Conservation (phyloP, 805 yeast genomes). For the Saturnispora besseyi region DNA sequence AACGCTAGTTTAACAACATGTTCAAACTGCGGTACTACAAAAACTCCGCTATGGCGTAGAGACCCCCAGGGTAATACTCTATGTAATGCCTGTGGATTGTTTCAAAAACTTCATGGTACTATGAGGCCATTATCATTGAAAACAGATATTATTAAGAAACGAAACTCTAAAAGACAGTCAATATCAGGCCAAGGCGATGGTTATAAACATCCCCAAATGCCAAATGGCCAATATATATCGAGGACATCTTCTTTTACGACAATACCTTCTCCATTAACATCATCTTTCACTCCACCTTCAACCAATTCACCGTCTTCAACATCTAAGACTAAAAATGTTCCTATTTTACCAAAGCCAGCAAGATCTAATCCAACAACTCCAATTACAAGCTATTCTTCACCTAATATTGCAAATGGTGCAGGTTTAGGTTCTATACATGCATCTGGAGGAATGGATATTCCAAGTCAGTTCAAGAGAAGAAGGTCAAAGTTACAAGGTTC, state of each 20-base stretch:
- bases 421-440: background rate
- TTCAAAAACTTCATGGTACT: slow-evolving; percentile 52
- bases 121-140: slow-evolving; percentile 45
- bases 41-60: slow-evolving; percentile 56
- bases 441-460: slow-evolving; percentile 6
- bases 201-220: slow-evolving; percentile 10
- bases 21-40: slow-evolving; percentile 48
- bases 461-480: slow-evolving; percentile 24
- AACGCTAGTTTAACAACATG: slow-evolving; percentile 24
- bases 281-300: slow-evolving; percentile 3
- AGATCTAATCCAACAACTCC: slow-evolving; percentile 20
- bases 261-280: slow-evolving; percentile 5
- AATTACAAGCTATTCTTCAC: slow-evolving; percentile 12
- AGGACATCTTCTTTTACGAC: slow-evolving; percentile 4
- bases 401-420: background rate
- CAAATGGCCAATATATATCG: background rate
- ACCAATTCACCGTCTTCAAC: slow-evolving; percentile 8
- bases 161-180: slow-evolving; percentile 38
- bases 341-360: slow-evolving; percentile 28
- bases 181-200: slow-evolving; percentile 15
- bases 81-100: slow-evolving; percentile 58
- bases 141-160: slow-evolving; percentile 69
- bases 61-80: slow-evolving; percentile 51
- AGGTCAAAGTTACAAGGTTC: slow-evolving; percentile 20
- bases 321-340: slow-evolving; percentile 23